These are phyloP conservation scores for Penicillium polonicum DNA, from an alignment of 2,329 filamentous ascomycete genomes.

Conservation along the genomic window DNA sequence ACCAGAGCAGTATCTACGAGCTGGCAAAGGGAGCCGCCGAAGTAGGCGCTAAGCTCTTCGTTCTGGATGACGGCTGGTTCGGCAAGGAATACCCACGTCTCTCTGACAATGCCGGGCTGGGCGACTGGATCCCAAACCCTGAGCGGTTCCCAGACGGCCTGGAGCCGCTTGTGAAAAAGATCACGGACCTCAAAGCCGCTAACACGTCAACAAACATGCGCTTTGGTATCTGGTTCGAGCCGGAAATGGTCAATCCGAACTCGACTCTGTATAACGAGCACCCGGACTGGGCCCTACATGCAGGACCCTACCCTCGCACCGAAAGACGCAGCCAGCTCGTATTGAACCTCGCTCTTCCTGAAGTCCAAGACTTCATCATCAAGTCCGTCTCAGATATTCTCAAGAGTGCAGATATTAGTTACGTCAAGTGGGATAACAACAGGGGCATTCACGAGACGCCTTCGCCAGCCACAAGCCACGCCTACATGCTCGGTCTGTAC, in stretches of 20 bases:
- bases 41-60: slow-evolving; percentile 62
- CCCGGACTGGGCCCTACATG: slow-evolving; percentile 63
- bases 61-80: slow-evolving; percentile 68
- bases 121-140: slow-evolving; percentile 63
- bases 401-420: slow-evolving; percentile 54
- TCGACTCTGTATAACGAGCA: slow-evolving; percentile 61
- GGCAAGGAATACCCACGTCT: slow-evolving; percentile 61
- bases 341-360: slow-evolving; percentile 59
- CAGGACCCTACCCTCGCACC: slow-evolving; percentile 57
- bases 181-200: slow-evolving; percentile 51
- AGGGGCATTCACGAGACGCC: slow-evolving; percentile 62
- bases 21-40: slow-evolving; percentile 58
- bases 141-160: slow-evolving; percentile 60
- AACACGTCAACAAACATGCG: slow-evolving; percentile 52
- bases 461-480: slow-evolving; percentile 54
- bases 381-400: slow-evolving; percentile 55
- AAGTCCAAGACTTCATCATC: slow-evolving; percentile 65
- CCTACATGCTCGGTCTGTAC: slow-evolving; percentile 65
- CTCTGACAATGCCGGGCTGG: slow-evolving; percentile 58
- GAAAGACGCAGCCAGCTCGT: slow-evolving; percentile 60
- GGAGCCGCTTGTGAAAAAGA: slow-evolving; percentile 49
- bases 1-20: slow-evolving; percentile 55
- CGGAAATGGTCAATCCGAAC: slow-evolving; percentile 66
- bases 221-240: slow-evolving; percentile 68
- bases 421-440: slow-evolving; percentile 70